Evolutionary conservation across 768 basidiomycete species (phyloP).

Genomic region (Kwoniella europaea): DNA sequence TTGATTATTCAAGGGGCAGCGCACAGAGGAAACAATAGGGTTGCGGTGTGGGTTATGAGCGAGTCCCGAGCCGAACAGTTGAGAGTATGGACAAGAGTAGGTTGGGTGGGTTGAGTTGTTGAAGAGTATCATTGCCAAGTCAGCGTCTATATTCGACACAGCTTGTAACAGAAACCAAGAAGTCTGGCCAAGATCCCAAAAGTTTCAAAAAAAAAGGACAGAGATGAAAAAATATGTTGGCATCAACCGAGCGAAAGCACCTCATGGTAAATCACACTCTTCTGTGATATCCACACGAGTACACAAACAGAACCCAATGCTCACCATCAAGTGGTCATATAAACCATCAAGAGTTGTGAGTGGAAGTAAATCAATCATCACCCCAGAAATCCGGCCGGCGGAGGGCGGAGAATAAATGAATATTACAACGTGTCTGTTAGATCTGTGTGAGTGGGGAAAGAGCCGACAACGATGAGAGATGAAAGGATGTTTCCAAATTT

Average conservation of each 20-base stretch:
- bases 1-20: not conserved
- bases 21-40: not conserved
- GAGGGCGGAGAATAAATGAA: not conserved
- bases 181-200: too few species aligned
- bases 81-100: not conserved
- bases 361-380: not conserved
- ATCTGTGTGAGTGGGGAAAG: not conserved
- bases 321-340: not conserved
- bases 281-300: not conserved
- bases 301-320: not conserved
- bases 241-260: not conserved
- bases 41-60: not conserved
- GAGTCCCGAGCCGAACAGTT: not conserved
- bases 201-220: too few species aligned
- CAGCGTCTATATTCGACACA: too few species aligned
- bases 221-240: too few species aligned
- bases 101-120: not conserved
- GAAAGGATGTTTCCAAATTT: not conserved
- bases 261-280: not conserved
- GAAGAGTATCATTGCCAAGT: not conserved
- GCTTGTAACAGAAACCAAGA: too few species aligned
- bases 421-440: not conserved
- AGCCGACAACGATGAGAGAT: not conserved
- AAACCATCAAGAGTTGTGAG: not conserved
- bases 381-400: not conserved